These are phyloP conservation scores for Laguncularia racemosa DNA, from an alignment of 345 rosid genomes.

Conservation along the genomic window DNA sequence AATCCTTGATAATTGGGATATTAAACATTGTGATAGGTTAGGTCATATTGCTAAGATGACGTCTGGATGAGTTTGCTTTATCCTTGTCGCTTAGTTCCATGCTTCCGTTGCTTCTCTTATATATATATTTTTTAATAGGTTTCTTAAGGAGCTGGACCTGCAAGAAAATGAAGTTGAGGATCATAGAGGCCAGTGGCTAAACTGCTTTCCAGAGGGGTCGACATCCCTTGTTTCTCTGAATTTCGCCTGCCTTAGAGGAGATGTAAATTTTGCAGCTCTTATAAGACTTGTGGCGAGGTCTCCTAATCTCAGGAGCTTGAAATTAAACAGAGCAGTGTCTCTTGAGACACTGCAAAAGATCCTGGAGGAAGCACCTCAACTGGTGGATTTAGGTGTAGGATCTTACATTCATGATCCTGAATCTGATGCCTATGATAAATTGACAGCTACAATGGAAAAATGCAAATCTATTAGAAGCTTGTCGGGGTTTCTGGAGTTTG, in stretches of 20 bases:
- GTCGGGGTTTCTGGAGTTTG: constrained; percentile 84
- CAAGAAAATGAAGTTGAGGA: constrained; percentile 98
- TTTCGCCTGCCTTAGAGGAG: constrained; percentile 93
- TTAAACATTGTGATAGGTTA: too few relatives aligned
- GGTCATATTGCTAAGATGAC: not conserved
- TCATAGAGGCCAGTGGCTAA: constrained; percentile 89
- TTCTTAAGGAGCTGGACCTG: constrained; percentile 85
- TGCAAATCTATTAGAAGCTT: constrained; percentile 61
- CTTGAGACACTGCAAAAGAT: constrained; percentile 59
- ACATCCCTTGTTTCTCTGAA: constrained; percentile 77
- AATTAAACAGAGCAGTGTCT: constrained; percentile 71
- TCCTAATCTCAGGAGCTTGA: constrained; percentile 78
- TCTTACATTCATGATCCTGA: constrained; percentile 65
- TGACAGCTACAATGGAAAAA: constrained; percentile 35
- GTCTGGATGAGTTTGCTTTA: too few relatives aligned
- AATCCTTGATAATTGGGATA: too few relatives aligned
- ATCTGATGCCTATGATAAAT: constrained; percentile 41
- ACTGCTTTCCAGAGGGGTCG: constrained; percentile 70
- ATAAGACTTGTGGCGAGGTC: constrained; percentile 92
- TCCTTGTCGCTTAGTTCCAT: not conserved
- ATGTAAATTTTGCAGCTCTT: constrained; percentile 58
- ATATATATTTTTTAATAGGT: constrained; percentile 31
- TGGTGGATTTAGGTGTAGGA: constrained; percentile 83
- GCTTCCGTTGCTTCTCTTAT: constrained; percentile 6
- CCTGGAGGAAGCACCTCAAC: constrained; percentile 57